A percentile compares a stretch with the other conserved stretches of the same genome.
Evolutionary conservation across 768 basidiomycete species (phyloP).

Genomic region (Leccinum subgranulosum): DNA sequence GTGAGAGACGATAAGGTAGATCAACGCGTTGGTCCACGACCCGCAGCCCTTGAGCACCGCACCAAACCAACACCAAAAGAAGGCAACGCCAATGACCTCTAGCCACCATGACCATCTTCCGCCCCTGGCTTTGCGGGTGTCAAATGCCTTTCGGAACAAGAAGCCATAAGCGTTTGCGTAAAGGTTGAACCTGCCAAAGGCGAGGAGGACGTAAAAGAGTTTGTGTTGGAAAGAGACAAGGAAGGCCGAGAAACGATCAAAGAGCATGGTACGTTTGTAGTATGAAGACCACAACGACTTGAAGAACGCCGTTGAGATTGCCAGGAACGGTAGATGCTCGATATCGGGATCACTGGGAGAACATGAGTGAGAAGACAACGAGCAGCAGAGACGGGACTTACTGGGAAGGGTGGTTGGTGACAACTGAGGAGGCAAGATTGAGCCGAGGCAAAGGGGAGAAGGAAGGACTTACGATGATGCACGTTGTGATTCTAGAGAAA

Average conservation of each 20-base stretch:
- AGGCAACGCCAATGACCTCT: slow-evolving; percentile 71
- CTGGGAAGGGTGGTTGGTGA: slow-evolving; percentile 97
- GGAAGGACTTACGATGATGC: slow-evolving; percentile 75
- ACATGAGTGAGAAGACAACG: slow-evolving; percentile 5
- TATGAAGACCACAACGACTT: slow-evolving; percentile 88
- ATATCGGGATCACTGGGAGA: slow-evolving; percentile 73
- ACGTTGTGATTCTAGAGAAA: slow-evolving; percentile 81
- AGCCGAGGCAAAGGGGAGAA: background rate
- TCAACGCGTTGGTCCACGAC: slow-evolving; percentile 62
- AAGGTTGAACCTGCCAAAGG: slow-evolving; percentile 92
- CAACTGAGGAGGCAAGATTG: slow-evolving; percentile 50
- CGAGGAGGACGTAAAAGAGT: slow-evolving; percentile 88
- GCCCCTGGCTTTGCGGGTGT: slow-evolving; percentile 60
- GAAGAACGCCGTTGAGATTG: slow-evolving; percentile 87
- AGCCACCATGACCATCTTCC: slow-evolving; percentile 75
- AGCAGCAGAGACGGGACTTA: slow-evolving; percentile 36
- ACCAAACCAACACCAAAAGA: slow-evolving; percentile 90
- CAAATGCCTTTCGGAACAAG: slow-evolving; percentile 62
- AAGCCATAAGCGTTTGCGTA: slow-evolving; percentile 83
- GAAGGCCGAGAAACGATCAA: slow-evolving; percentile 65
- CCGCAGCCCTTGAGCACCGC: slow-evolving; percentile 67
- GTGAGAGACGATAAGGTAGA: slow-evolving; percentile 83
- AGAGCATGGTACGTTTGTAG: slow-evolving; percentile 82
- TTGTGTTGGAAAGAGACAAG: slow-evolving; percentile 83
- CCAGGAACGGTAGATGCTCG: slow-evolving; percentile 90